Evolutionary conservation across 164 flowering plant genomes (phyloP).

Genomic region (Chloranthus sessilifolius): DNA sequence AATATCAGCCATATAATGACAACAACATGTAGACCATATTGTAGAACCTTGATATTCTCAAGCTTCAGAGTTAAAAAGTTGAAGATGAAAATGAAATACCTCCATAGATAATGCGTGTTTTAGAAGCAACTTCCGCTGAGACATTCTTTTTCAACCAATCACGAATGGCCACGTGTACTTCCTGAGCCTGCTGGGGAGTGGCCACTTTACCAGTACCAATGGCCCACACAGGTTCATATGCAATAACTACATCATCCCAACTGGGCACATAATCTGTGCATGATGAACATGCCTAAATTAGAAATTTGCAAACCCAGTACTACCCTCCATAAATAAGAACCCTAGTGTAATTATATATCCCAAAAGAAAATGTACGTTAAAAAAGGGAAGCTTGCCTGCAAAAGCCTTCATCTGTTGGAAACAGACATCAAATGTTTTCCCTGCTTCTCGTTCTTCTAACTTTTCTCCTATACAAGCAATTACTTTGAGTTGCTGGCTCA

Average conservation of each 20-base stretch:
- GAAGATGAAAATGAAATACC: slow-evolving; percentile 35
- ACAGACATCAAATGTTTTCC: slow-evolving; percentile 96
- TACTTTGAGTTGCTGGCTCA: slow-evolving; percentile 75
- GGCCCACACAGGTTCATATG: slow-evolving; percentile 99
- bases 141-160: slow-evolving; percentile 93
- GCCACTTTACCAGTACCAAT: slow-evolving; percentile 99
- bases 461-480: slow-evolving; percentile 96
- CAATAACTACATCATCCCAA: slow-evolving; percentile 90
- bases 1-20: no score
- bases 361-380: neutral
- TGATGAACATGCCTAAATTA: slow-evolving; percentile 5
- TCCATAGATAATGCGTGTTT: slow-evolving; percentile 95
- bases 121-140: slow-evolving; percentile 81
- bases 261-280: slow-evolving; percentile 78
- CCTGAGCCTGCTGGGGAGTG: slow-evolving; percentile 88
- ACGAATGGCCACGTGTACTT: slow-evolving; percentile 91
- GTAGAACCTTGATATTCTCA: no score
- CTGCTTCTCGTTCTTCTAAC: slow-evolving; percentile 86
- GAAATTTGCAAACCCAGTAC: neutral
- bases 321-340: neutral
- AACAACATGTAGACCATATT: no score
- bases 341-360: neutral
- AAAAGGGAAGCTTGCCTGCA: slow-evolving; percentile 42
- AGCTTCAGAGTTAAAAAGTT: neutral
- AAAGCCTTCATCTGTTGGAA: slow-evolving; percentile 85